Evolutionary conservation across 306 rosid species (phyloP).

Genomic region (Acmispon strigosus): DNA sequence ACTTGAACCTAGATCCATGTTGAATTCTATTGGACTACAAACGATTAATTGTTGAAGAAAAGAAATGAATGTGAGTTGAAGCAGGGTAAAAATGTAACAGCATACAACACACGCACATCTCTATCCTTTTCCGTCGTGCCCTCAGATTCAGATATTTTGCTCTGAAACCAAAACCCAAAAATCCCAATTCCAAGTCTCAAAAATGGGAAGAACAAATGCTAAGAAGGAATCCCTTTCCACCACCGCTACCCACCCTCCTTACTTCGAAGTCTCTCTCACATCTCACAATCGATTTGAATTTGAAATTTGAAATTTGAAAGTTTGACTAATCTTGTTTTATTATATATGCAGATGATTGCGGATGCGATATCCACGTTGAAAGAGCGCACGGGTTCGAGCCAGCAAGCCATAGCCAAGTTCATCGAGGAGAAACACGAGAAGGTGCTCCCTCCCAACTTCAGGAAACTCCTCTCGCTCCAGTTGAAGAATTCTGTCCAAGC

Average conservation of each 20-base stretch:
- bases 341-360: conserved; percentile 17
- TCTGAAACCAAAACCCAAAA: neutral
- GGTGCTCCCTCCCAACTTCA: conserved; percentile 20
- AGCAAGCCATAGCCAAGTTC: conserved; percentile 23
- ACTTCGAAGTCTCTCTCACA: conserved; percentile 8
- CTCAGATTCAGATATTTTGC: neutral
- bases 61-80: too few relatives aligned
- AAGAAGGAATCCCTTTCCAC: conserved; percentile 9
- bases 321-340: neutral
- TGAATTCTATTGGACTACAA: too few relatives aligned
- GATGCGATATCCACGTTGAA: conserved; percentile 27
- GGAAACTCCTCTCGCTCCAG: conserved; percentile 19
- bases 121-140: neutral
- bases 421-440: conserved; percentile 18
- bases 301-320: too few relatives aligned
- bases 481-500: conserved; percentile 18
- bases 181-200: neutral
- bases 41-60: too few relatives aligned
- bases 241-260: conserved; percentile 16
- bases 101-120: neutral
- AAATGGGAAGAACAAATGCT: conserved; percentile 18
- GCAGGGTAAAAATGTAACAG: neutral
- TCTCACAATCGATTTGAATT: neutral
- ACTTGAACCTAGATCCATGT: too few relatives aligned
- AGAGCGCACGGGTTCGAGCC: conserved; percentile 29